Conservation (phyloP, 2,329 filamentous ascomycete species). For the Ophiocordyceps camponoti-rufipedis region DNA sequence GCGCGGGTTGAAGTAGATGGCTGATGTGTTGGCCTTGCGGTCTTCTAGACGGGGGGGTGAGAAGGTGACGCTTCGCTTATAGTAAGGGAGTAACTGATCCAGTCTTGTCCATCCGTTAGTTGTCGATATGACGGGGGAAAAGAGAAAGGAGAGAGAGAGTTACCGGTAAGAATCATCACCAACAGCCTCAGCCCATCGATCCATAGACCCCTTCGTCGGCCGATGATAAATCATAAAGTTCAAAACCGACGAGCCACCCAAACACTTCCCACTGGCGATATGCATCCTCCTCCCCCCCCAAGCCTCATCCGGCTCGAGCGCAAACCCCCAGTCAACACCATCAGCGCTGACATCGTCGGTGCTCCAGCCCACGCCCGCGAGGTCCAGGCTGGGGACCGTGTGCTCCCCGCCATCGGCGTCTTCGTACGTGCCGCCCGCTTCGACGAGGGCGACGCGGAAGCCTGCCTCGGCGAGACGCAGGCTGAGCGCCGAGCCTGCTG, state of each 20-base stretch:
- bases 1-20: constrained; percentile 7
- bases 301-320: constrained; percentile 2
- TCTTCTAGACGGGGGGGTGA: constrained; percentile 7
- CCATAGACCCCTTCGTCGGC: constrained; percentile 12
- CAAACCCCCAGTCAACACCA: background rate
- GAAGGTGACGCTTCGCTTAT: constrained; percentile 9
- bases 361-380: constrained; percentile 1
- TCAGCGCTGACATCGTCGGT: background rate
- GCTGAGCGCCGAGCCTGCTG: constrained; percentile 16
- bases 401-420: constrained; percentile 10
- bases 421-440: constrained; percentile 18
- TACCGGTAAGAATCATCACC: constrained; percentile 10
- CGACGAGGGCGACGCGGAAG: constrained; percentile 17
- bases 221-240: constrained; percentile 18
- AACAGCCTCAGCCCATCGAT: constrained; percentile 10
- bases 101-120: background rate
- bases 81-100: constrained; percentile 10
- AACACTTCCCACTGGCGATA: constrained; percentile 17
- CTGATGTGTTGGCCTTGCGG: constrained; percentile 7
- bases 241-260: constrained; percentile 19
- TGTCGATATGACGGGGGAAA: too few species aligned
- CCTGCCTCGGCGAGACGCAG: constrained; percentile 14
- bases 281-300: constrained; percentile 11
- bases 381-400: constrained; percentile 8
- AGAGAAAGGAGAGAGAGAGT: too few species aligned